A percentile compares a stretch with the other conserved stretches of the same genome.
Conservation (phyloP, 805 yeast genomes). For the Spathaspora boniae region DNA sequence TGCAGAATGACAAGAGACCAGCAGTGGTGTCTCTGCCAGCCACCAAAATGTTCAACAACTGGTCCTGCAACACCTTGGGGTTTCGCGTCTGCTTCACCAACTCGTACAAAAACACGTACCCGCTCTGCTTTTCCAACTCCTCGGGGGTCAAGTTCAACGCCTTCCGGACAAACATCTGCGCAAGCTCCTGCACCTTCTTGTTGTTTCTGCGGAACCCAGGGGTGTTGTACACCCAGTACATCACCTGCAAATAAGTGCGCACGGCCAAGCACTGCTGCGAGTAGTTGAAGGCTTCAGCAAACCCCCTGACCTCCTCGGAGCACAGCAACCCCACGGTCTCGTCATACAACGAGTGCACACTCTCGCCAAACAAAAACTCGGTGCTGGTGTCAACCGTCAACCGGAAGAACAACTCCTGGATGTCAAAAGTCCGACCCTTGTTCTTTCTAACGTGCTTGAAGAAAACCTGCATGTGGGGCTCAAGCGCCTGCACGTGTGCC, state of each 20-base stretch:
- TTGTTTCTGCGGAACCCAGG: conserved; percentile 19
- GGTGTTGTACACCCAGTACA: conserved; percentile 23
- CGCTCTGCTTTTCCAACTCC: conserved; percentile 25
- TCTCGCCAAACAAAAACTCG: conserved; percentile 40
- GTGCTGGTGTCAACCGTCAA: conserved; percentile 41
- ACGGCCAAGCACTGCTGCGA: conserved; percentile 32
- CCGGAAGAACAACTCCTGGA: conserved; percentile 37
- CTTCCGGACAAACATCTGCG: conserved; percentile 26
- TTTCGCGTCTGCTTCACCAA: conserved; percentile 36
- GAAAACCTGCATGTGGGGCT: conserved; percentile 37
- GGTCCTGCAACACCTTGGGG: conserved; percentile 34
- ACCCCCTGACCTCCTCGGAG: conserved; percentile 27
- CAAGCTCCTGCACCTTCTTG: conserved; percentile 24
- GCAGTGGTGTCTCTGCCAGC: conserved; percentile 46
- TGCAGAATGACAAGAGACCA: conserved; percentile 32
- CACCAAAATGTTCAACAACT: conserved; percentile 36
- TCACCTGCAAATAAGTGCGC: conserved; percentile 21
- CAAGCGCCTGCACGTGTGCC: conserved; percentile 36
- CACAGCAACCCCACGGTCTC: conserved; percentile 16
- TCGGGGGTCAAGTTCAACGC: conserved; percentile 23
- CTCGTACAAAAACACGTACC: conserved; percentile 37
- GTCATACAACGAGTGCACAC: conserved; percentile 31
- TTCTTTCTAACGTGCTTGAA: conserved; percentile 26
- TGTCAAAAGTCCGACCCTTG: conserved; percentile 28
- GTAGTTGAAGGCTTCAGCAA: conserved; percentile 32